A percentile compares a stretch with the other conserved stretches of the same genome.
Conservation (phyloP, 208 protist species). For the Crithidia mellificae region DNA sequence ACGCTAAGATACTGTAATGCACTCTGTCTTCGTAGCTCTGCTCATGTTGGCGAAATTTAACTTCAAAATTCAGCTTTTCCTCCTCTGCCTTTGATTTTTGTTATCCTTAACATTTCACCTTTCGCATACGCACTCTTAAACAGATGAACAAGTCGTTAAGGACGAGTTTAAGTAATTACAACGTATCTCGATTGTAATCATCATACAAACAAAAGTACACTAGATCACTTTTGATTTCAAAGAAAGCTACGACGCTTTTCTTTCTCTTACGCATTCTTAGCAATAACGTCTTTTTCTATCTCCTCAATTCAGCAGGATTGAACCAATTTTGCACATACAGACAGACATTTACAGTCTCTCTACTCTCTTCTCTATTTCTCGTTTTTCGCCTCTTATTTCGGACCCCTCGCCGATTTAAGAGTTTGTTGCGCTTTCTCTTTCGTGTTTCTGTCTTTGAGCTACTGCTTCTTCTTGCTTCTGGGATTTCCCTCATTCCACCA, state of each 20-base stretch:
- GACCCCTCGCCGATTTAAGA: conserved; percentile 2
- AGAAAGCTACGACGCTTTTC: background rate
- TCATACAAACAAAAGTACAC: conserved; percentile 2
- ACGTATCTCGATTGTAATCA: background rate
- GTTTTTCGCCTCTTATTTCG: conserved; percentile 6
- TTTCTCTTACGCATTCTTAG: background rate
- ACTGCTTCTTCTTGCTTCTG: background rate
- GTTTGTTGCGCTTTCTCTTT: background rate
- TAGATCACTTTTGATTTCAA: conserved; percentile 2
- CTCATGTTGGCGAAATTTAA: too few species aligned
- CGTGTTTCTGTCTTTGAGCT: too few species aligned
- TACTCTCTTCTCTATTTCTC: background rate
- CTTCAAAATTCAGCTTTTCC: too few species aligned
- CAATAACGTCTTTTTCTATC: too few species aligned
- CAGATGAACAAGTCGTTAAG: conserved; percentile 3
- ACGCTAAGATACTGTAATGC: too few species aligned
- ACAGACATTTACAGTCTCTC: background rate
- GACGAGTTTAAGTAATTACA: background rate
- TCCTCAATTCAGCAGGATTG: background rate
- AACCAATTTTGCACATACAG: background rate
- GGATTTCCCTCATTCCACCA: conserved; percentile 1
- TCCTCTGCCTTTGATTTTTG: too few species aligned
- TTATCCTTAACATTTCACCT: too few species aligned
- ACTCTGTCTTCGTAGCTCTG: too few species aligned
- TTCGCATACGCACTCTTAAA: too few species aligned